These are phyloP conservation scores for Laburnicola sp. DNA, from an alignment of 2,329 filamentous ascomycete species.

Conservation along the genomic window DNA sequence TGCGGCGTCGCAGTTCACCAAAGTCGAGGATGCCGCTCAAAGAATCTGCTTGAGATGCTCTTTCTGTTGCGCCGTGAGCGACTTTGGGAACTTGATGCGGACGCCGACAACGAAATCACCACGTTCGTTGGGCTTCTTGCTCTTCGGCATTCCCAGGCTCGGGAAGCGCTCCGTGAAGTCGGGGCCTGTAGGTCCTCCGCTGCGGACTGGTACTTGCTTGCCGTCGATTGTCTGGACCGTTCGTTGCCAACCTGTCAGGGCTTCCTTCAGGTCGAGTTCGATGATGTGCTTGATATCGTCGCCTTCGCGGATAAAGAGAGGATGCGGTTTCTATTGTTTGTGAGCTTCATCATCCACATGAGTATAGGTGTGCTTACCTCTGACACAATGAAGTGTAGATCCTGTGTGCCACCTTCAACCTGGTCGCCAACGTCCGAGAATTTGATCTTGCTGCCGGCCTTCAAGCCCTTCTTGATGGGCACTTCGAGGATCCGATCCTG, in stretches of 20 bases:
- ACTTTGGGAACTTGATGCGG: constrained; percentile 88
- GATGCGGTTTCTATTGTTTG: constrained; percentile 73
- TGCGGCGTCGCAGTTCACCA: neutral
- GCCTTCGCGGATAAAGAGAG: constrained; percentile 80
- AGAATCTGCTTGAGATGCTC: constrained; percentile 78
- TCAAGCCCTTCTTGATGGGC: constrained; percentile 91
- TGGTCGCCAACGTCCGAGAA: constrained; percentile 98
- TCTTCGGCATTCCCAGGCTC: constrained; percentile 87
- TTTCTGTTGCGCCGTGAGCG: constrained; percentile 77
- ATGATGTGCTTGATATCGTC: constrained; percentile 82
- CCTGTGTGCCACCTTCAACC: constrained; percentile 92
- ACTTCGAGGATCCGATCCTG: constrained; percentile 92
- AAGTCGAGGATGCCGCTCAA: constrained; percentile 22
- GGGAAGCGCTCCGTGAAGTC: constrained; percentile 82
- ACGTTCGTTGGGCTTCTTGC: constrained; percentile 81
- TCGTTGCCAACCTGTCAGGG: constrained; percentile 87
- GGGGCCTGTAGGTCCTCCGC: constrained; percentile 81
- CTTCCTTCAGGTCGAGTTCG: constrained; percentile 87
- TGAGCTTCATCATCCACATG: constrained; percentile 19
- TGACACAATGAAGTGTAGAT: constrained; percentile 90
- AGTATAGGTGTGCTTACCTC: constrained; percentile 65
- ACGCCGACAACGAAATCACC: constrained; percentile 89
- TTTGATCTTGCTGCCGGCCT: constrained; percentile 98
- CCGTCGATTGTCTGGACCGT: constrained; percentile 94
- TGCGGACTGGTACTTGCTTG: constrained; percentile 77